Conservation (phyloP, 2,329 filamentous ascomycete species). For the Diaporthe sp. region DNA sequence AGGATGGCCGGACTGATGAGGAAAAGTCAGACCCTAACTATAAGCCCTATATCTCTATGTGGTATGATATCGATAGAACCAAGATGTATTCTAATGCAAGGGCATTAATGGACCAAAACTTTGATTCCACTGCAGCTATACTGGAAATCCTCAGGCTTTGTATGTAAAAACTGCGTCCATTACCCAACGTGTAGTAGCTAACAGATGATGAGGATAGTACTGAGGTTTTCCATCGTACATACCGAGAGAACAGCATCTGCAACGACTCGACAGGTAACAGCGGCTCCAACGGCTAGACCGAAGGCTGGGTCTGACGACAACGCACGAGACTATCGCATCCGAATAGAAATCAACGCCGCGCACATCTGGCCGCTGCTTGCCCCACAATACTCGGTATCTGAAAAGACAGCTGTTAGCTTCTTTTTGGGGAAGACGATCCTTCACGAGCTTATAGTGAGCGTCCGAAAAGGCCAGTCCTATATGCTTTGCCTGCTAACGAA, state of each 20-base stretch:
- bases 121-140: not conserved
- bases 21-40: not conserved
- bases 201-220: not conserved
- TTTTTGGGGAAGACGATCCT: not conserved
- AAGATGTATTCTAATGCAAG: slow-evolving; percentile 1
- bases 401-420: not conserved
- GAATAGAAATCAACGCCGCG: not conserved
- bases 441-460: slow-evolving; percentile 5
- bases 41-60: not conserved
- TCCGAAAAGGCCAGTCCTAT: not conserved
- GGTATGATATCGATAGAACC: not conserved
- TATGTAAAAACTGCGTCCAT: not conserved
- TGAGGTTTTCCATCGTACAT: not conserved
- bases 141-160: not conserved
- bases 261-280: not conserved
- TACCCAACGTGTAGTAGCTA: not conserved
- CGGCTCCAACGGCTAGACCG: no score
- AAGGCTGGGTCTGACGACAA: not conserved
- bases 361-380: not conserved
- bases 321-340: not conserved
- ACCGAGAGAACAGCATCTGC: not conserved
- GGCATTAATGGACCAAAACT: not conserved
- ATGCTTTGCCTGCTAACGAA: not conserved
- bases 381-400: not conserved
- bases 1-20: not conserved